Base-by-base conservation (phyloP, 2,329 filamentous ascomycete genomes). In the Chrysosporium keratinophilum region DNA sequence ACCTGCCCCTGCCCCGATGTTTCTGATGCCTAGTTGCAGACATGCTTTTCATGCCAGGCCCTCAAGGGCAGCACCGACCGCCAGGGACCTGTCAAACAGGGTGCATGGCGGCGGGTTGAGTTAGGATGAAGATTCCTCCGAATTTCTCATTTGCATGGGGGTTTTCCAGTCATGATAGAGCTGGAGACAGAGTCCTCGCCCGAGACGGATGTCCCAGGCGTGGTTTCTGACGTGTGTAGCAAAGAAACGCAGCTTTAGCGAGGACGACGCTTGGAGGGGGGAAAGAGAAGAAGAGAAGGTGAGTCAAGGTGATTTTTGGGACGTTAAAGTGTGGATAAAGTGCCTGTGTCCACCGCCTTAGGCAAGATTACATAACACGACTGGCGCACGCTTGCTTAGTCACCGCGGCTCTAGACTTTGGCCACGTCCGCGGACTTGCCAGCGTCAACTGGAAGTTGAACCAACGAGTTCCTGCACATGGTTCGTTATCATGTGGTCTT, bases 171-270 rank as follows among this genome's bases (percentile, higher is more conserved):
- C 55, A 58, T 40, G 33, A 12, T 41, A 50, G 41, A 46, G 33
- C 55, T 35, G 52, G 47, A 46, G 48, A 60, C 51, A 57, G 51
- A 54, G 12, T 28, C 23, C 23, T 28, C 23, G 23, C 23, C 23
- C 7, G 7, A 7, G 23, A 28, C 23, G 7, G 23, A 28, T 28
- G 10, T 23, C 44, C 46, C 58, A 19, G 44, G 31, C 41, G 51
- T 43, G 53, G 41, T 65, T 63, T 76, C 76, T 87, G 78, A 75
- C 80, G 70, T 81, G 80, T 87, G 85, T 84, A 85, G 87, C 87
- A 90, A 89, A 88, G 87, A 90, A 90, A 90, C 85, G 85, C 86
- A 86, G 87, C 87, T 80, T 87, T 90, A 84, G 82, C 78, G 80
- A 85, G 85, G 85, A 83, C 82, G 85, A 81, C 83, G 82, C 83